Evolutionary conservation across 345 rosid species (phyloP).

Genomic region (Camelina hispida): DNA sequence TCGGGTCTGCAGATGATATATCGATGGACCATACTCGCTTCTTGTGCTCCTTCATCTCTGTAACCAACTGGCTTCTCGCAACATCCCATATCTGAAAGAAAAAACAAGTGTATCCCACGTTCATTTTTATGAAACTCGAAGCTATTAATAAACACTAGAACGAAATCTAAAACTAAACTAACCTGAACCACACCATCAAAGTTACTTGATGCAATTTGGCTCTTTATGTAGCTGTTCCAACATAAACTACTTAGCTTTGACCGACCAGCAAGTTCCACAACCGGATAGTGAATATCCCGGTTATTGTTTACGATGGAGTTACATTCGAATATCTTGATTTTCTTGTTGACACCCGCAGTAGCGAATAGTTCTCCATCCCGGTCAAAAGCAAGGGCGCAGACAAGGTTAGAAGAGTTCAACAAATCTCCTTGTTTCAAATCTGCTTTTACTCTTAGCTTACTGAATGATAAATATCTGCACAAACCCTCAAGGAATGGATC

Average conservation of each 20-base stretch:
- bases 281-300: conserved; percentile 90
- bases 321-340: conserved; percentile 91
- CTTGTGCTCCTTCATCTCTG: conserved; percentile 90
- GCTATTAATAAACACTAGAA: neutral
- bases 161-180: conserved; percentile 36
- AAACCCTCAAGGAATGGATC: conserved; percentile 94
- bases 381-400: conserved; percentile 87
- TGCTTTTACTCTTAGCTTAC: conserved; percentile 83
- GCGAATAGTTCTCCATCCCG: conserved; percentile 93
- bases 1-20: conserved; percentile 89
- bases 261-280: conserved; percentile 81
- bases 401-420: conserved; percentile 83
- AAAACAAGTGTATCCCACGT: neutral
- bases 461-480: conserved; percentile 87
- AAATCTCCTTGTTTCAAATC: conserved; percentile 93
- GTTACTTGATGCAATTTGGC: conserved; percentile 97
- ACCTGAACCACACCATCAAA: conserved; percentile 98
- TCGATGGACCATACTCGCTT: conserved; percentile 96
- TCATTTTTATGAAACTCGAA: neutral
- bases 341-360: conserved; percentile 95
- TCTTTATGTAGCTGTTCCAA: conserved; percentile 92
- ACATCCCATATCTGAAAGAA: conserved; percentile 84
- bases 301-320: conserved; percentile 63
- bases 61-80: conserved; percentile 76
- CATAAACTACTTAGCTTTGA: conserved; percentile 89